Percentiles rank a stretch among this genome's conserved stretches.
These are phyloP conservation scores for Boletales sp. DNA, from an alignment of 768 basidiomycete genomes.

Conservation along the genomic window DNA sequence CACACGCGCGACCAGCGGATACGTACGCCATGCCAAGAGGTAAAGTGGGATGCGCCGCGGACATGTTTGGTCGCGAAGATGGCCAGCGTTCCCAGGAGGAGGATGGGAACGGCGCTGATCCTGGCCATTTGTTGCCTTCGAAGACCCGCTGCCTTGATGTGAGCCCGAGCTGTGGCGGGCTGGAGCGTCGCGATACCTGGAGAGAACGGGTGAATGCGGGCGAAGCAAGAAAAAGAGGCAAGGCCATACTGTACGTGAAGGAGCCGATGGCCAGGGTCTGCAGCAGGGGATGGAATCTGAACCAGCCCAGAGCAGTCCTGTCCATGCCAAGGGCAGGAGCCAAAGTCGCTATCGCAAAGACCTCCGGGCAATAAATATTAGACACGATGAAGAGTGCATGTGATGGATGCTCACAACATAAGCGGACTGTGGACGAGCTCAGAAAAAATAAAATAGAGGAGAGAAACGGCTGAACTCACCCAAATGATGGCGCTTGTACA, in stretches of 20 bases:
- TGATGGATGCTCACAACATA: constrained; percentile 21
- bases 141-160: constrained; percentile 64
- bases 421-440: constrained; percentile 8
- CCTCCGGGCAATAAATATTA: constrained; percentile 27
- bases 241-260: constrained; percentile 44
- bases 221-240: too few relatives aligned
- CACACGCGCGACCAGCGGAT: background rate
- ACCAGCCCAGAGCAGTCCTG: constrained; percentile 46
- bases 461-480: constrained; percentile 28
- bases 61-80: constrained; percentile 61
- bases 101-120: constrained; percentile 47
- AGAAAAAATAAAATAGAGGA: background rate
- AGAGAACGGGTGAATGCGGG: too few relatives aligned
- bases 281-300: constrained; percentile 62
- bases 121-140: constrained; percentile 66
- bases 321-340: constrained; percentile 37
- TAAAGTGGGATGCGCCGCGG: constrained; percentile 53
- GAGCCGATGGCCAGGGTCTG: constrained; percentile 54
- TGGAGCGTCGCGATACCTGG: constrained; percentile 69
- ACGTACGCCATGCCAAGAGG: constrained; percentile 73
- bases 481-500: constrained; percentile 32
- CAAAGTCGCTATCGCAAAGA: constrained; percentile 44
- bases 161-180: constrained; percentile 57
- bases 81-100: constrained; percentile 58
- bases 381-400: background rate